These are phyloP conservation scores for Dactylellina haptotyla DNA, from an alignment of 2,329 filamentous ascomycete species.

Conservation along the genomic window DNA sequence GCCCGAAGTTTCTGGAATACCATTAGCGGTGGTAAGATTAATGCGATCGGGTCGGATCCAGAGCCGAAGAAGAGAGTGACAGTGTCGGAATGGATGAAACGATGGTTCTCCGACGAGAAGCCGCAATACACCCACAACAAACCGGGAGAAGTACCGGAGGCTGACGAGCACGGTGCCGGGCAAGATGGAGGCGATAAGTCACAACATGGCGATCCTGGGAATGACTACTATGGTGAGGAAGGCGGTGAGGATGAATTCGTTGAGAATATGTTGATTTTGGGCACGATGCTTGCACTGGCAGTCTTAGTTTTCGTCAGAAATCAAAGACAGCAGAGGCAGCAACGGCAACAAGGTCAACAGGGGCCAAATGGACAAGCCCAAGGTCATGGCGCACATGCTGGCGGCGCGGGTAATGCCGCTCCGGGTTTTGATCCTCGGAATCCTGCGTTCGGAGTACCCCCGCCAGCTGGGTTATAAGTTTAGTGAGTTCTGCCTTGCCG, in stretches of 20 bases:
- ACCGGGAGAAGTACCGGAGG: constrained; percentile 42
- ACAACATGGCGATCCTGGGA: constrained; percentile 12
- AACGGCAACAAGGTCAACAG: constrained; percentile 56
- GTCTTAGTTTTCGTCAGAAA: constrained; percentile 84
- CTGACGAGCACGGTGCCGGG: constrained; percentile 39
- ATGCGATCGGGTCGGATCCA: constrained; percentile 64
- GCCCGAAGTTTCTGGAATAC: constrained; percentile 93
- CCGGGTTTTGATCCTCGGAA: constrained; percentile 40
- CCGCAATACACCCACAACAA: constrained; percentile 55
- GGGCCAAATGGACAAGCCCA: constrained; percentile 13
- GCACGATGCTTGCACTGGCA: constrained; percentile 76
- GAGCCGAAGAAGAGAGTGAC: constrained; percentile 56
- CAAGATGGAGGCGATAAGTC: constrained; percentile 23
- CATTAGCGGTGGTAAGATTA: constrained; percentile 86
- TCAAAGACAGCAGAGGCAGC: constrained; percentile 67
- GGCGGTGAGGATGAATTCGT: constrained; percentile 80
- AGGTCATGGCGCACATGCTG: constrained; percentile 57
- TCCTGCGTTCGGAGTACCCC: constrained; percentile 28
- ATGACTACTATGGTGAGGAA: constrained; percentile 68
- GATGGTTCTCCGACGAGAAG: constrained; percentile 57
- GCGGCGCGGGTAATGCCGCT: constrained; percentile 55
- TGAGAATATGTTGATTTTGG: constrained; percentile 85
- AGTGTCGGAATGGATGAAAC: constrained; percentile 56
- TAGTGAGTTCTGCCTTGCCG: not conserved
- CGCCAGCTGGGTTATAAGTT: constrained; percentile 26